Conservation (phyloP, 306 rosid genomes). For the Cucurbita argyrosperma region DNA sequence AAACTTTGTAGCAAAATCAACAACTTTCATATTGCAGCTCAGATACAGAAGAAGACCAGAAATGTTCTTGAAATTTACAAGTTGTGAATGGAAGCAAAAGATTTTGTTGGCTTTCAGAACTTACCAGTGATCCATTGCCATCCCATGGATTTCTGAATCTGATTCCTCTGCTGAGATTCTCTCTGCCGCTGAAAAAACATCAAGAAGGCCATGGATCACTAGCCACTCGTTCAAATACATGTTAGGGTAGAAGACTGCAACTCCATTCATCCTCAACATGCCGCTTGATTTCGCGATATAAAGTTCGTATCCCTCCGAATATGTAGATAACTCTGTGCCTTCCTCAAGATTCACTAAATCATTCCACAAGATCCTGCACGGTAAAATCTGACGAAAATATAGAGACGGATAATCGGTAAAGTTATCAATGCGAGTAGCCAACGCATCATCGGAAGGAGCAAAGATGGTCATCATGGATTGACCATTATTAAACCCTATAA, state of each 20-base stretch:
- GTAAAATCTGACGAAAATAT: conserved; percentile 59
- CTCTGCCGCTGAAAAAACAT: conserved; percentile 12
- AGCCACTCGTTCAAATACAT: conserved; percentile 30
- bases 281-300: conserved; percentile 30
- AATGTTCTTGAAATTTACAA: background rate
- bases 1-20: background rate
- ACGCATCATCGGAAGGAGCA: conserved; percentile 43
- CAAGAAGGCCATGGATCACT: conserved; percentile 59
- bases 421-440: conserved; percentile 21
- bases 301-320: conserved; percentile 37
- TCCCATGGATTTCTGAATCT: background rate
- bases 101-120: background rate
- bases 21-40: background rate
- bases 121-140: background rate
- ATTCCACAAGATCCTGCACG: conserved; percentile 49
- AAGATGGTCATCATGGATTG: conserved; percentile 41
- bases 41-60: background rate
- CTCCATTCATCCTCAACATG: conserved; percentile 41
- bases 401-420: conserved; percentile 26
- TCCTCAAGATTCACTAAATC: conserved; percentile 32
- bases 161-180: background rate
- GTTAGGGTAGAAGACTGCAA: conserved; percentile 37
- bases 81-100: background rate
- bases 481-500: conserved; percentile 19
- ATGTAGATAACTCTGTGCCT: conserved; percentile 35